These are phyloP conservation scores for Pichia insulana DNA, from an alignment of 805 yeast species.

Conservation along the genomic window DNA sequence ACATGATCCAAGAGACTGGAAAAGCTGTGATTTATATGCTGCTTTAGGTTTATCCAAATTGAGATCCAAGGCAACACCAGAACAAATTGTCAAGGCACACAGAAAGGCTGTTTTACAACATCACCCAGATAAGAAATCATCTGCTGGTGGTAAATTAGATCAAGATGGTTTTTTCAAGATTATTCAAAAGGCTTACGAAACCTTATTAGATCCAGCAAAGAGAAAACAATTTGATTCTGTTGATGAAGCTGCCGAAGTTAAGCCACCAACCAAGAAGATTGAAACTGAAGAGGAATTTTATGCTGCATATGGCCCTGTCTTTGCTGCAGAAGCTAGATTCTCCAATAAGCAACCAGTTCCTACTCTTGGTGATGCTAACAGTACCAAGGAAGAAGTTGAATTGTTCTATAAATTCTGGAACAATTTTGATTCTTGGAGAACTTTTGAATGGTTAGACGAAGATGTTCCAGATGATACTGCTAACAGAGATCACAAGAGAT, in stretches of 20 bases:
- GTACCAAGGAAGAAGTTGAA: conserved; percentile 76
- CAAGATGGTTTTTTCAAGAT: conserved; percentile 97
- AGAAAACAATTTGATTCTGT: conserved; percentile 95
- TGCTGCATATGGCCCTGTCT: conserved; percentile 88
- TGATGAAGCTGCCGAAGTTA: conserved; percentile 78
- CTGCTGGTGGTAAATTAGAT: conserved; percentile 65
- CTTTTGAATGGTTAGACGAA: conserved; percentile 96
- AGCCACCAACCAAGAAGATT: conserved; percentile 55
- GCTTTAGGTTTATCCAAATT: conserved; percentile 89
- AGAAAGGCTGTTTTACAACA: conserved; percentile 93
- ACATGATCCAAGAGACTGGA: conserved; percentile 98
- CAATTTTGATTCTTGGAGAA: conserved; percentile 95
- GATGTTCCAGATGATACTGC: conserved; percentile 99
- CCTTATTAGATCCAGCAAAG: conserved; percentile 74
- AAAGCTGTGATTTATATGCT: conserved; percentile 89
- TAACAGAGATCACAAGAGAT: conserved; percentile 98
- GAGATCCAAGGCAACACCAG: conserved; percentile 86
- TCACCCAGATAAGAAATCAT: conserved; percentile 98
- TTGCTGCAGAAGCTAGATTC: conserved; percentile 84
- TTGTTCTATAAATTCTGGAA: conserved; percentile 87
- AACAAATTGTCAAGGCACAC: conserved; percentile 92
- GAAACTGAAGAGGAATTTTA: conserved; percentile 52
- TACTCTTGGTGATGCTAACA: conserved; percentile 54
- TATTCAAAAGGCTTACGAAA: conserved; percentile 93
- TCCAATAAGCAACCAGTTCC: conserved; percentile 90